Evolutionary conservation across 2,329 filamentous ascomycete genomes (phyloP), one percentile per base, ranked within the genome.

Genomic region (Fusarium keratoplasticum): DNA sequence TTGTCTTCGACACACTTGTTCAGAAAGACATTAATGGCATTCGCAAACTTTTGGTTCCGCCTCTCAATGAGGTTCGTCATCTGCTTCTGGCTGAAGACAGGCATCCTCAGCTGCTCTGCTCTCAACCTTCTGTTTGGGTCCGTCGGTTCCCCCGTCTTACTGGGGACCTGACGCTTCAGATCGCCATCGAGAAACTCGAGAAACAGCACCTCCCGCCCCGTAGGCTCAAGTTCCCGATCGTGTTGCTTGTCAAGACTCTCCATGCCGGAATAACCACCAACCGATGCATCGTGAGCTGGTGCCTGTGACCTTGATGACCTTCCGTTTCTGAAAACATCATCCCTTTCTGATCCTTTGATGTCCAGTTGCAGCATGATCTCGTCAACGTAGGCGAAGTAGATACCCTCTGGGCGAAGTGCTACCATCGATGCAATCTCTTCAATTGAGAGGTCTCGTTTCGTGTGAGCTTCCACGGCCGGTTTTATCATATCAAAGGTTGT

Each of bases 161-260:
- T 86, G 62, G 88, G 86, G 1, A 95, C 93, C 80, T 97, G 92
- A 44, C 93, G 88, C 84, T 95, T 98, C 75, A 98, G 83, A 80
- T 98, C 96, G 1, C 93, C 95, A 81, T 98, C 96, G 20, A 97
- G 84, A 76, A 97, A 98, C 81, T 98, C 96, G 78, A 99, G 97
- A 38, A 96, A 89, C 27, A 99, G 83, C 18, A 98, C 92, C 76
- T 97, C 91, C 61, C 88, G 88, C 2, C 86, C 86, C 16, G 69
- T 85, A 2, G 67, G 50, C 14, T 69, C 67, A 11, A 61, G 31
- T 10, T 74, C 71, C 7, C 47, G 52, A 20, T 65, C 54, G 38
- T 60, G 64, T 13, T 65, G 58, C 38, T 80, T 80, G 40, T 80
- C 82, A 7, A 89, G 75, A 3, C 78, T 81, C 52, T 89, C 84